A percentile compares a stretch with the other conserved stretches of the same genome.
These are phyloP conservation scores for Debaryomyces prosopidis DNA, from an alignment of 805 yeast genomes.

Conservation along the genomic window DNA sequence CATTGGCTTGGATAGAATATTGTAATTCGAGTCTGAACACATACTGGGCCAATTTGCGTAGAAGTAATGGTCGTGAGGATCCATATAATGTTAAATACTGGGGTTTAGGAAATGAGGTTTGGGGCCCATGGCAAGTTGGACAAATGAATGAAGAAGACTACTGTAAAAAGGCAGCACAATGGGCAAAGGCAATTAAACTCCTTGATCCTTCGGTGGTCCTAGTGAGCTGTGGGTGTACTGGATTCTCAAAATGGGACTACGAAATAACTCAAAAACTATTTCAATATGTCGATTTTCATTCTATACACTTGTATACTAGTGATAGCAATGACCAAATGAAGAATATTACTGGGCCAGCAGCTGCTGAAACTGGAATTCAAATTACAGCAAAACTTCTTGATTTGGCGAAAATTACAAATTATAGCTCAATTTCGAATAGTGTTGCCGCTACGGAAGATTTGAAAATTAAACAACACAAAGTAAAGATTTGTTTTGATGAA, in stretches of 20 bases:
- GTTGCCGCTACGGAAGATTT: constrained; percentile 1
- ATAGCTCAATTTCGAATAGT: constrained; percentile 10
- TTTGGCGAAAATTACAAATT: constrained; percentile 23
- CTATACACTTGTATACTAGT: constrained; percentile 31
- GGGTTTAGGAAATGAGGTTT: constrained; percentile 37
- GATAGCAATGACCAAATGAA: constrained; percentile 19
- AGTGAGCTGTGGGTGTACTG: constrained; percentile 30
- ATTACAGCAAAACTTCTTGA: constrained; percentile 25
- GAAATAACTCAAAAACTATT: constrained; percentile 22
- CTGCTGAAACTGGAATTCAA: constrained; percentile 32
- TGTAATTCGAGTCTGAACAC: constrained; percentile 30
- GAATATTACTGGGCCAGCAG: constrained; percentile 27
- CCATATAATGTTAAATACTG: constrained; percentile 36
- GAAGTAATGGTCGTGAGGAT: constrained; percentile 31
- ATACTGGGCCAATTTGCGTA: constrained; percentile 32
- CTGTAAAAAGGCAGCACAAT: constrained; percentile 25
- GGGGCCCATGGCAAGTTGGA: constrained; percentile 38
- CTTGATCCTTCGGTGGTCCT: constrained; percentile 26
- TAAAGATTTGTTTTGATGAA: constrained; percentile 32
- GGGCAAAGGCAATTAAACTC: constrained; percentile 35
- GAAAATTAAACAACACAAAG: constrained; percentile 10
- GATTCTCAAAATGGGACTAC: constrained; percentile 29
- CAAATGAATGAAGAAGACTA: constrained; percentile 29
- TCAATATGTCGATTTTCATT: constrained; percentile 25
- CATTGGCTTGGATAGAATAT: constrained; percentile 34